Conservation (phyloP, 2,329 filamentous ascomycete genomes). For the Zalaria obscura region DNA sequence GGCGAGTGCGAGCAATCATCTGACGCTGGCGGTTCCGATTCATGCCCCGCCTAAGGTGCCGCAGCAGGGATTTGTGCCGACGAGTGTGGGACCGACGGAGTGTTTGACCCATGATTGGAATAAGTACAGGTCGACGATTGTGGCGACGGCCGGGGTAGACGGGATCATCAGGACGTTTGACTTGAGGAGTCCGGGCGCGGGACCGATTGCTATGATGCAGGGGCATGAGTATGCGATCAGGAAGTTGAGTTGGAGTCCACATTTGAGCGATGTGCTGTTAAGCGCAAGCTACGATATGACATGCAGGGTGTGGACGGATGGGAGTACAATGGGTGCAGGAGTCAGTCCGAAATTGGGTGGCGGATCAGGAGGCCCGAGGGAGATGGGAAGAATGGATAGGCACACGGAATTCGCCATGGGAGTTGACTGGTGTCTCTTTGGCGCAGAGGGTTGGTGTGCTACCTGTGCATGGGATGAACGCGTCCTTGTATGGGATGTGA, state of each 20-base stretch:
- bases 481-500: slow-evolving; percentile 84
- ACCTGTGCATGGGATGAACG: slow-evolving; percentile 90
- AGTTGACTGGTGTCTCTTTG: slow-evolving; percentile 96
- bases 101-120: slow-evolving; percentile 97
- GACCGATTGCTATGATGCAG: slow-evolving; percentile 58
- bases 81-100: slow-evolving; percentile 53
- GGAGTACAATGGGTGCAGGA: slow-evolving; percentile 34
- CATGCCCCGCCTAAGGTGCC: slow-evolving; percentile 49
- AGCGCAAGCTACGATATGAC: slow-evolving; percentile 98
- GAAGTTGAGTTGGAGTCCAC: slow-evolving; percentile 80
- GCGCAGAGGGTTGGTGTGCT: slow-evolving; percentile 87
- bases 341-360: slow-evolving; percentile 15
- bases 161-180: slow-evolving; percentile 80
- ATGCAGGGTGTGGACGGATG: slow-evolving; percentile 84
- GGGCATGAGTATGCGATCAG: slow-evolving; percentile 89
- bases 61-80: slow-evolving; percentile 26
- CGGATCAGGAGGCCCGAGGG: slow-evolving; percentile 25
- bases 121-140: slow-evolving; percentile 75
- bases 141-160: slow-evolving; percentile 86
- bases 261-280: slow-evolving; percentile 75
- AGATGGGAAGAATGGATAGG: slow-evolving; percentile 75
- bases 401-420: slow-evolving; percentile 96
- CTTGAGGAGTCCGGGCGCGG: slow-evolving; percentile 59
- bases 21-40: slow-evolving; percentile 69
- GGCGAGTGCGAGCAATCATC: slow-evolving; percentile 72